phyloP scores from a whole-genome alignment of 768 basidiomycete genomes.

The Leccinum truebloodii region DNA sequence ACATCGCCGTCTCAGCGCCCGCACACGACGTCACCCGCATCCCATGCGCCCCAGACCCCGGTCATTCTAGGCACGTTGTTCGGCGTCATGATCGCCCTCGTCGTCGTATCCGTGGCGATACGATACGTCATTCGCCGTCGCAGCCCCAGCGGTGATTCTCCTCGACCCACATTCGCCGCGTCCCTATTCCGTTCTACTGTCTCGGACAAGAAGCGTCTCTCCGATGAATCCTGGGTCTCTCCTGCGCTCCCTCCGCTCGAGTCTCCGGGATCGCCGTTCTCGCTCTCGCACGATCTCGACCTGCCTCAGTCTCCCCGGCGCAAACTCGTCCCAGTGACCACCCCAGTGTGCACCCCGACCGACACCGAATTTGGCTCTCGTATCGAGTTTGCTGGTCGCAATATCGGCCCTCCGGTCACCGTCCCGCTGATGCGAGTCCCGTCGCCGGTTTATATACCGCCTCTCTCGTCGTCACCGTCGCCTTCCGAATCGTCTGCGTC shows the following conservation, averaged over 20 bases:
- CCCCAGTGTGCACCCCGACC: conserved; percentile 20
- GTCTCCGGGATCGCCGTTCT: conserved; percentile 11
- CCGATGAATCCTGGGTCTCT: conserved; percentile 29
- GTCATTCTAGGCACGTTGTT: conserved; percentile 19
- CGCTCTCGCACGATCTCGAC: conserved; percentile 11
- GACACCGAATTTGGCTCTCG: conserved; percentile 23
- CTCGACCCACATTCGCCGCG: conserved; percentile 4
- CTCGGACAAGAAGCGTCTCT: conserved; percentile 22
- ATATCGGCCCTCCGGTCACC: background rate
- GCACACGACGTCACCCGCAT: conserved; percentile 13
- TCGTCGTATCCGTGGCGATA: conserved; percentile 1
- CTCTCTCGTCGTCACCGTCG: conserved; percentile 22
- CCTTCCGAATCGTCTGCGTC: conserved; percentile 11
- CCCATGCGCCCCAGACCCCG: conserved; percentile 7
- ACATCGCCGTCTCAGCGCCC: conserved; percentile 11
- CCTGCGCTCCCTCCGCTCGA: conserved; percentile 9
- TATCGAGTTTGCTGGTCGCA: background rate
- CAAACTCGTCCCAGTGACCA: conserved; percentile 21
- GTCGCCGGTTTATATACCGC: conserved; percentile 22
- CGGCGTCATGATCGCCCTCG: conserved; percentile 18
- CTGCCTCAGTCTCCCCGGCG: conserved; percentile 12
- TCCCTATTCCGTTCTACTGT: background rate
- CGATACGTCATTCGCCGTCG: conserved; percentile 19
- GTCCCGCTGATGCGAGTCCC: conserved; percentile 22
- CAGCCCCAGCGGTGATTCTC: conserved; percentile 7